These are phyloP conservation scores for Aspergillus ibericus DNA, from an alignment of 2,329 filamentous ascomycete species.

Conservation along the genomic window DNA sequence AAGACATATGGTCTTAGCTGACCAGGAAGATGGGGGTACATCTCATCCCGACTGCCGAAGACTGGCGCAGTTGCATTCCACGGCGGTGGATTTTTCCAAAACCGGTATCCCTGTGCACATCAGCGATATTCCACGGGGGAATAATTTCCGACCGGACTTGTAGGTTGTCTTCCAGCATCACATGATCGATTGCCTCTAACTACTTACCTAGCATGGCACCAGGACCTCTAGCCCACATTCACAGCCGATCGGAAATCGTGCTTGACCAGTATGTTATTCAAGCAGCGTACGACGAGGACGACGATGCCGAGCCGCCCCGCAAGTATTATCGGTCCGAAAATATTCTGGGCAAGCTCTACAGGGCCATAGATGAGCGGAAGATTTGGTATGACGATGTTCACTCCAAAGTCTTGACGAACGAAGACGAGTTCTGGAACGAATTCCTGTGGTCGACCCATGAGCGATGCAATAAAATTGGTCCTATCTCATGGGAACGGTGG, in stretches of 20 bases:
- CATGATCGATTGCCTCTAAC: not conserved
- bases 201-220: slow-evolving; percentile 21
- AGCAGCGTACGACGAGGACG: slow-evolving; percentile 46
- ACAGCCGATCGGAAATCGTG: slow-evolving; percentile 44
- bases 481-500: slow-evolving; percentile 12
- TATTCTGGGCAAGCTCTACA: slow-evolving; percentile 68
- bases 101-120: slow-evolving; percentile 62
- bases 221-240: slow-evolving; percentile 22
- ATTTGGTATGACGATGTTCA: slow-evolving; percentile 45
- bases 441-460: slow-evolving; percentile 7
- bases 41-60: slow-evolving; percentile 51
- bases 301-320: slow-evolving; percentile 47
- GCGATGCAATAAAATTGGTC: slow-evolving; percentile 10
- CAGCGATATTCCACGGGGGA: slow-evolving; percentile 43
- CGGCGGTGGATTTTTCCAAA: slow-evolving; percentile 74
- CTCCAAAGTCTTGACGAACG: not conserved
- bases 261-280: slow-evolving; percentile 51
- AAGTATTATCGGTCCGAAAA: slow-evolving; percentile 68
- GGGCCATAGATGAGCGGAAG: slow-evolving; percentile 68
- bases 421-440: slow-evolving; percentile 16
- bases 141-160: slow-evolving; percentile 55
- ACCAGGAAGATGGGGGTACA: slow-evolving; percentile 56
- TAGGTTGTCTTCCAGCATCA: slow-evolving; percentile 35
- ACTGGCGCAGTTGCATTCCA: slow-evolving; percentile 66
- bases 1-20: slow-evolving; percentile 64